Evolutionary conservation across 352 stramenopile species (phyloP).

Genomic region (Globisporangium rhizosaccharum): DNA sequence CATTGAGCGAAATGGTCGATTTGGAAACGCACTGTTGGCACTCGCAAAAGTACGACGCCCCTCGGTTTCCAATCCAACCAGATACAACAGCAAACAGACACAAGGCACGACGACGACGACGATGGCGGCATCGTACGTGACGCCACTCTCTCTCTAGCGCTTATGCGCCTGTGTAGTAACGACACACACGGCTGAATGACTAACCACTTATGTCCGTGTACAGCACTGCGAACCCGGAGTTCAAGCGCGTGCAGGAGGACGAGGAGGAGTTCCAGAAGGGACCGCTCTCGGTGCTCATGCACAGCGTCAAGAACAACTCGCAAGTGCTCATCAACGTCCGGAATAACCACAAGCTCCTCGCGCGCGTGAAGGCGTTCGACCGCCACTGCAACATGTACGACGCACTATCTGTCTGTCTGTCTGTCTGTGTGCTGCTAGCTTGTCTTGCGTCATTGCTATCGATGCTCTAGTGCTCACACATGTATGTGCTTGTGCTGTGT

Average conservation of each 20-base stretch:
- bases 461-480: not conserved
- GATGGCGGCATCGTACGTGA: constrained; percentile 7
- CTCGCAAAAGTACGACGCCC: not conserved
- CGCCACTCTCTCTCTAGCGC: not conserved
- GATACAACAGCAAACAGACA: not conserved
- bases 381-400: constrained; percentile 99
- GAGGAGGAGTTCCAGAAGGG: constrained; percentile 95
- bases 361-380: constrained; percentile 99
- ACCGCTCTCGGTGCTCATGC: constrained; percentile 96
- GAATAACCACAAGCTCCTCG: constrained; percentile 99
- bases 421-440: not conserved
- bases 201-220: not conserved
- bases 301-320: constrained; percentile 96
- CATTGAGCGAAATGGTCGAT: not conserved
- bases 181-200: not conserved
- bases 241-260: constrained; percentile 85
- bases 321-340: constrained; percentile 99
- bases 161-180: not conserved
- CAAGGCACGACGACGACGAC: not conserved
- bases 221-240: constrained; percentile 39
- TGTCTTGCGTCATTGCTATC: not conserved
- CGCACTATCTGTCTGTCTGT: not conserved
- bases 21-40: not conserved
- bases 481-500: not conserved
- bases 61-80: not conserved